Base-by-base conservation (phyloP, 2,329 filamentous ascomycete genomes). In the Stachybotrys chlorohalonatus region DNA sequence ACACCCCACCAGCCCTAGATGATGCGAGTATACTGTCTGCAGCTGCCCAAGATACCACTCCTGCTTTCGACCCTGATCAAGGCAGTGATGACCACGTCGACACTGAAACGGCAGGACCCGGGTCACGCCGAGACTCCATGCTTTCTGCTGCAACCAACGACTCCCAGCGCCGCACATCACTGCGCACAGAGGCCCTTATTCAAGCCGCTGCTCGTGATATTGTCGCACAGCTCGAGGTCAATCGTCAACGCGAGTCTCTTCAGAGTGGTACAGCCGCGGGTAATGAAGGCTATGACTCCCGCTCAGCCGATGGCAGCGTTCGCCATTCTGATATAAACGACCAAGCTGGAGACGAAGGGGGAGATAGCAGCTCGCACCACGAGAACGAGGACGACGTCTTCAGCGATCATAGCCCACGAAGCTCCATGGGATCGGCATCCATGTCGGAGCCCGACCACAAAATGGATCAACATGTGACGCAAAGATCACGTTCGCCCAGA, bases 301-400 rank as follows among this genome's bases (percentile, higher is more conserved):
- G 24, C 49, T 55, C 53, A 16, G 47, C 24, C 45, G 13, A 32
- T n/a, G 7, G 56, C 6, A 66, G 62, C 46, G 56, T 55, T 30
- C 65, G 63, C 7, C 59, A 56, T 42, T 66, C 66, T 31, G 59
- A 61, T 46, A 53, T 57, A 16, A 59, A 62, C 31, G 56, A 55
- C n/a, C 57, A 58, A 54, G 58, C 53, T 51, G 55, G 53, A n/a
- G 64, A 66, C 1, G 65, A 67, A 13, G 65, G 55, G 2, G 72
- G 67, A 7, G 73, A 79, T 50, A 75, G 70, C 63, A 78, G 75
- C 64, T 81, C 77, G 1, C 78, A 77, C 53, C 73, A 79, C 56
- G 77, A 75, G 32, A 70, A 71, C 48, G 78, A 81, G 24, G 78
- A 82, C 60, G 80, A 83, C 52, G 76, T 84, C 16, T 84, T 84